A percentile compares a stretch with the other conserved stretches of the same genome.
phyloP scores from a whole-genome alignment of 176 grass and related monocot genomes.

The Hordeum vulgare region DNA sequence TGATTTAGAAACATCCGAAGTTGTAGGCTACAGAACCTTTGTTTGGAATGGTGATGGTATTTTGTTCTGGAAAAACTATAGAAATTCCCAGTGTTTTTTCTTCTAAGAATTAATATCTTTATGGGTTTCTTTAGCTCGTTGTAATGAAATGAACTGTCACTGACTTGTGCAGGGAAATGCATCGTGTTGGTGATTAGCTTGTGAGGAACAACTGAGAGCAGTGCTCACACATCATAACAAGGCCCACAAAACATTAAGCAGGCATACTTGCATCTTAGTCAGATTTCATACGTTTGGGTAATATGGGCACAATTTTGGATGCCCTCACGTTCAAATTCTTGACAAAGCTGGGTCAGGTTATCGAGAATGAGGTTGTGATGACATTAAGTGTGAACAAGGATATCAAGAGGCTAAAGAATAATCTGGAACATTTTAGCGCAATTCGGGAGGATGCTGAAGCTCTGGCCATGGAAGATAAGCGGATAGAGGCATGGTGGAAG shows the following conservation, averaged over 20 bases:
- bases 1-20: neutral
- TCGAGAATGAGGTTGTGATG: neutral
- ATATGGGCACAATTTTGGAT: constrained; percentile 6
- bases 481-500: constrained; percentile 5
- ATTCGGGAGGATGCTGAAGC: constrained; percentile 29
- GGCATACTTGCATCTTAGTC: neutral
- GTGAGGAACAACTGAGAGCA: neutral
- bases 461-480: neutral
- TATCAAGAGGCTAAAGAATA: neutral
- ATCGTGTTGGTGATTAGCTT: neutral
- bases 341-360: neutral
- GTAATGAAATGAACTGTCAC: neutral
- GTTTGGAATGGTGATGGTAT: neutral
- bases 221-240: neutral
- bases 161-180: neutral
- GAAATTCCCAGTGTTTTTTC: neutral
- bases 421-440: neutral
- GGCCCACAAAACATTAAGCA: neutral
- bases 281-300: neutral
- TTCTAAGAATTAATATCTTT: neutral
- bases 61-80: neutral
- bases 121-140: neutral
- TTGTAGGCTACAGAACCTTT: neutral
- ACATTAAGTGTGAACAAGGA: neutral
- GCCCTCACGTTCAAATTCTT: neutral